Conservation (phyloP, 805 yeast genomes). For the Candida coquimbonensis region DNA sequence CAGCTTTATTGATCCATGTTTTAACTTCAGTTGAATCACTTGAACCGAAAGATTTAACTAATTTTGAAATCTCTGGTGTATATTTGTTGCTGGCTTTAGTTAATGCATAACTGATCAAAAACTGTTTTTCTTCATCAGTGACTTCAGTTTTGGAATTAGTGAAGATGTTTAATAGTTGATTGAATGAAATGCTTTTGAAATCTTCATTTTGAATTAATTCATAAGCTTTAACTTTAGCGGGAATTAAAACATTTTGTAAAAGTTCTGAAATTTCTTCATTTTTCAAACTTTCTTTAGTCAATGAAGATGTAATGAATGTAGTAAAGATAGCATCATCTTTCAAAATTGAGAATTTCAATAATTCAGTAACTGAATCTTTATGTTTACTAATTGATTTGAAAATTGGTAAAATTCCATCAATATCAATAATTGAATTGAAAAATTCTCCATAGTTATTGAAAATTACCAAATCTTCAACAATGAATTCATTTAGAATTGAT, state of each 20-base stretch:
- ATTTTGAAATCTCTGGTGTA: constrained; percentile 22
- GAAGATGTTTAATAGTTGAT: constrained; percentile 23
- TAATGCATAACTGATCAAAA: constrained; percentile 23
- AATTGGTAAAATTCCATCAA: constrained; percentile 9
- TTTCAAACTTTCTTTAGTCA: not conserved
- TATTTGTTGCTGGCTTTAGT: constrained; percentile 25
- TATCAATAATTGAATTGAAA: constrained; percentile 4
- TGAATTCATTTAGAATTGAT: constrained; percentile 6
- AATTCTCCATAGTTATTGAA: constrained; percentile 9
- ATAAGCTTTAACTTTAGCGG: constrained; percentile 10
- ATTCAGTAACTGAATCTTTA: not conserved
- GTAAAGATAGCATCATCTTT: constrained; percentile 4
- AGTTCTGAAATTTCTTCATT: not conserved
- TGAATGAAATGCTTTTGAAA: constrained; percentile 27
- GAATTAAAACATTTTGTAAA: not conserved
- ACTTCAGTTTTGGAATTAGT: constrained; percentile 5
- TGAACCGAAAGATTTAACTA: constrained; percentile 13
- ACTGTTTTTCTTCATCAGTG: constrained; percentile 18
- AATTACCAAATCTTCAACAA: constrained; percentile 11
- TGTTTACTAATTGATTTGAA: constrained; percentile 13
- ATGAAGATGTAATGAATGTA: constrained; percentile 11
- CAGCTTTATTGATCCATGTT: constrained; percentile 52
- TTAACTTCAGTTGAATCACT: constrained; percentile 17
- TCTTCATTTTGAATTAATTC: constrained; percentile 18
- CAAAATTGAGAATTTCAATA: constrained; percentile 7